Evolutionary conservation across 805 yeast species (phyloP), one percentile per base, ranked within the genome.

Genomic region (Wickerhamomyces bisporus): DNA sequence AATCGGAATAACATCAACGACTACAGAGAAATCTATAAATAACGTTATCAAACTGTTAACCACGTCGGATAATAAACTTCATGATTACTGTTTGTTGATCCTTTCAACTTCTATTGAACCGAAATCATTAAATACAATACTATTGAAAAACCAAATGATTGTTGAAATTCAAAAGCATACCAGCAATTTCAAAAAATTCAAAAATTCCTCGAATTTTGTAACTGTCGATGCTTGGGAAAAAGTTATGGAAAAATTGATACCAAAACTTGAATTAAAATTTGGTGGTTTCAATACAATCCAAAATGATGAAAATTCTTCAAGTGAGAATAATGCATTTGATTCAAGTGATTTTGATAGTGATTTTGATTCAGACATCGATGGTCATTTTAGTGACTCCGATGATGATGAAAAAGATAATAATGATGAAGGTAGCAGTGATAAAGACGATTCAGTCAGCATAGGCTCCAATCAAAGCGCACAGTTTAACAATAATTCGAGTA

Each of bases 211-310:
- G 2, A 32, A 35, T 14, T 27, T 45, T 1, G 3, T 47, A 3
- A 30, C 26, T 7, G 34, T 47, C 3, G 34, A 39, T 5, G 32
- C 45, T 2, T 55, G 53, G 54, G 59, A 55, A 31, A 46, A 47
- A 3, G 39, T 55, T 4, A 55, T 53, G 58, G 58, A 53, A 33
- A 26, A 32, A n/a, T n/a, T 55, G 17, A 38, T 52, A 2, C 14
- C 34, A 6, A 46, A 39, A n/a, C 40, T 43, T 6, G 40, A 44
- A 4, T 19, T 54, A 6, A 24, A 41, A 3, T 43, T 52, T 24
- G 35, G 35, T 2, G 30, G 17, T 17, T 29, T n/a, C 28, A 26
- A 26, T 21, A 15, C 25, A 2, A 35, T 28, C 18, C 28, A 26
- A 4, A 19, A 33, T 17, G 37, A 40, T 26, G 29, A 38, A 3